phyloP scores from a whole-genome alignment of 768 basidiomycete species.

The Hydnomerulius pinastri region DNA sequence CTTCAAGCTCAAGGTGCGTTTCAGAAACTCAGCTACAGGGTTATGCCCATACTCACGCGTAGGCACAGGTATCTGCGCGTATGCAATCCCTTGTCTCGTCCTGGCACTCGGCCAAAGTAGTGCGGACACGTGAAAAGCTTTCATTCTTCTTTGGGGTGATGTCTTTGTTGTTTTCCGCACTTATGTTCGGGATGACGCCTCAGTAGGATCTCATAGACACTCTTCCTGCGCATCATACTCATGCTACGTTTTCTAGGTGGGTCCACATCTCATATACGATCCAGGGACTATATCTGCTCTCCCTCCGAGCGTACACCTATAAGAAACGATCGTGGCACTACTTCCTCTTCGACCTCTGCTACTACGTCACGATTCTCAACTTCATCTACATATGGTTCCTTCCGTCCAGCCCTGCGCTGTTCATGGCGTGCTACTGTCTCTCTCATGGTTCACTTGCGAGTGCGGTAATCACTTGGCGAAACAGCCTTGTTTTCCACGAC shows the following conservation, averaged over 20 bases:
- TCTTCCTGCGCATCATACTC: not conserved
- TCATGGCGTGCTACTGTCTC: constrained; percentile 90
- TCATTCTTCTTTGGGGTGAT: constrained; percentile 96
- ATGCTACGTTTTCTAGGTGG: constrained; percentile 54
- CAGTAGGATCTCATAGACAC: constrained; percentile 50
- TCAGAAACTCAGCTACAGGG: not conserved
- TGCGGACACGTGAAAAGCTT: constrained; percentile 79
- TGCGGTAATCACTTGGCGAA: constrained; percentile 97
- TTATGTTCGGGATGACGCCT: constrained; percentile 87
- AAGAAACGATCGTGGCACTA: constrained; percentile 95
- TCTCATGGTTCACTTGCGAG: constrained; percentile 90
- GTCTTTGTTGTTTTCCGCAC: constrained; percentile 79
- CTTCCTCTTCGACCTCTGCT: constrained; percentile 91
- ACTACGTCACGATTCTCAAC: constrained; percentile 90
- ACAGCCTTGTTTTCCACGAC: constrained; percentile 97
- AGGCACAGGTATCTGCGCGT: constrained; percentile 69
- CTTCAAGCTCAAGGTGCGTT: constrained; percentile 78
- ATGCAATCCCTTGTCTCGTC: constrained; percentile 75
- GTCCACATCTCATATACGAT: constrained; percentile 86
- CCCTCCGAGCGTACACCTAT: constrained; percentile 81
- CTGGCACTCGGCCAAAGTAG: constrained; percentile 92
- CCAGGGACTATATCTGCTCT: constrained; percentile 77
- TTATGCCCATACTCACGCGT: constrained; percentile 7
- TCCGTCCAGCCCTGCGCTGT: constrained; percentile 74
- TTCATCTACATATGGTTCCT: constrained; percentile 91